These are phyloP conservation scores for Sorghum bicolor DNA, from an alignment of 176 grass and related monocot genomes.

Conservation along the genomic window DNA sequence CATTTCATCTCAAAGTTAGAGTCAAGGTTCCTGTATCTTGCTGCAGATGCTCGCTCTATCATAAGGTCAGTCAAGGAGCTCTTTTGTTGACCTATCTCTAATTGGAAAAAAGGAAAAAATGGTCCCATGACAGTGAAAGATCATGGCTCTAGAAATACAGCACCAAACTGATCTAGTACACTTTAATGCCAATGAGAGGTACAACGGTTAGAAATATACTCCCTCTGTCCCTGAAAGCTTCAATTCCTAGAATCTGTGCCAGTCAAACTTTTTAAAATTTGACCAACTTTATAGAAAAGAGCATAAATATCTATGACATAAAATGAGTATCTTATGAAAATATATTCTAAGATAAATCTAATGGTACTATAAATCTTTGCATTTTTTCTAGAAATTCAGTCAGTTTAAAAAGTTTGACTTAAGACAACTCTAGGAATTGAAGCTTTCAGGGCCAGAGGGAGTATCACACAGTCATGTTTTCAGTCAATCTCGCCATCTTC, in stretches of 20 bases:
- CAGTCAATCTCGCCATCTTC: not conserved
- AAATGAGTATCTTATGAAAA: too few species aligned
- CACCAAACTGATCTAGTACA: not conserved
- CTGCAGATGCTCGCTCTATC: slow-evolving; percentile 82
- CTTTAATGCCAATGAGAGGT: not conserved
- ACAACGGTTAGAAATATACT: not conserved
- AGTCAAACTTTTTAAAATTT: too few species aligned
- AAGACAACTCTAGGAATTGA: too few species aligned
- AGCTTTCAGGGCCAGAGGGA: too few species aligned
- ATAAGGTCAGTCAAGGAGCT: slow-evolving; percentile 53
- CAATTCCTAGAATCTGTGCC: too few species aligned
- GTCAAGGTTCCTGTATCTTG: slow-evolving; percentile 93
- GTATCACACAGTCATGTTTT: not conserved
- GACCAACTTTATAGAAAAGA: too few species aligned
- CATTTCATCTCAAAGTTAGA: slow-evolving; percentile 82
- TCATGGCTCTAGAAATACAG: not conserved
- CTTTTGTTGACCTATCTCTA: not conserved
- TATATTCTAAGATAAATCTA: too few species aligned
- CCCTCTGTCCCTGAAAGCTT: too few species aligned
- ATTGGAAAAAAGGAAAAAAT: not conserved
- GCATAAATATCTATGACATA: too few species aligned
- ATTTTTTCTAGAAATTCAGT: too few species aligned
- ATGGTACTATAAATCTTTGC: too few species aligned
- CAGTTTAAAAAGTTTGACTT: too few species aligned
- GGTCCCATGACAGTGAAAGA: not conserved